Evolutionary conservation across 805 yeast genomes (phyloP).

Genomic region (Pichia phayaonensis): DNA sequence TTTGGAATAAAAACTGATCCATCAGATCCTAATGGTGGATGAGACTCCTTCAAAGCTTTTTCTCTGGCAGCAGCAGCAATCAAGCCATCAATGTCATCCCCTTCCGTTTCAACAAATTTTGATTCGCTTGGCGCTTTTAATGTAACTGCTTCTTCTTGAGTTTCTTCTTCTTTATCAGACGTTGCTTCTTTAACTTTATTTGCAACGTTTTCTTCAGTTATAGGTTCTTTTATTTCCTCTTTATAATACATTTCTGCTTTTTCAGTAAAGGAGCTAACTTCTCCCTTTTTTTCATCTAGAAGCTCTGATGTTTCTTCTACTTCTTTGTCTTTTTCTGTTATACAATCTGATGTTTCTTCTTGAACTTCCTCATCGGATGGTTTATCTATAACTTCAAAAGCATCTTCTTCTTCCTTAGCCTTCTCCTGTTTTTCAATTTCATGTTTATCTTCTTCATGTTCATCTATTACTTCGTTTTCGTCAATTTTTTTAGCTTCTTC

Average conservation of each 20-base stretch:
- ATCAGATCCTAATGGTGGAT: conserved; percentile 3
- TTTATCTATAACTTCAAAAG: not conserved
- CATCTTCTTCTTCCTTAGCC: not conserved
- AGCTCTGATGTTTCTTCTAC: too few relatives aligned
- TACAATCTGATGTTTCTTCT: too few relatives aligned
- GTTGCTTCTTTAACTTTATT: too few relatives aligned
- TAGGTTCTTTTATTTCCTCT: not conserved
- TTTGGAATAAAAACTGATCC: conserved; percentile 29
- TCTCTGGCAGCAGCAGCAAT: conserved; percentile 25
- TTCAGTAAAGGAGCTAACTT: too few relatives aligned
- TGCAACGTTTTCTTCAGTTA: too few relatives aligned
- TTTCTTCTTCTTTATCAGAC: not conserved
- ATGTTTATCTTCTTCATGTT: not conserved
- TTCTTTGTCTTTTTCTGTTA: too few relatives aligned
- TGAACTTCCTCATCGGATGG: too few relatives aligned
- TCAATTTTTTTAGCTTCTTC: not conserved
- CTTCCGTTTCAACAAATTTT: conserved; percentile 5
- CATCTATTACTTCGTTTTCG: not conserved
- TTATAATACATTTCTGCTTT: not conserved
- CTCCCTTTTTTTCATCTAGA: too few relatives aligned
- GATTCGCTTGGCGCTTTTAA: not conserved
- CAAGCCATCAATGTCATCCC: conserved; percentile 20
- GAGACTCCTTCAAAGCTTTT: conserved; percentile 10
- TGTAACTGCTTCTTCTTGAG: not conserved
- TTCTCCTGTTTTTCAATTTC: not conserved